Evolutionary conservation across 169 alveolate genomes (phyloP), one percentile per base, ranked within the genome.

Genomic region (Cryptosporidium tyzzeri): DNA sequence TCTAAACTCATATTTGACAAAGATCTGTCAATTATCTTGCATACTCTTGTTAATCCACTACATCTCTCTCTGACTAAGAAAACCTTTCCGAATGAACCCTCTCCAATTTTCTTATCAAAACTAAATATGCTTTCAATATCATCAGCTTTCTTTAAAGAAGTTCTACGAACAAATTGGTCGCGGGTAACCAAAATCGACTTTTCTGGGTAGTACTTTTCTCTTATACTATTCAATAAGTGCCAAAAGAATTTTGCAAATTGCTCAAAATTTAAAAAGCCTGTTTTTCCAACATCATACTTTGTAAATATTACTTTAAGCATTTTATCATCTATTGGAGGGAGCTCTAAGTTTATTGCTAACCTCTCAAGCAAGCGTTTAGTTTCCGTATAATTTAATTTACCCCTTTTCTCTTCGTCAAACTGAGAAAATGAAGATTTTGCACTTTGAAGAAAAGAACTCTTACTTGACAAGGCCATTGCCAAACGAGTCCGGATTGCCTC

Each of bases 31-130:
- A 92, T 91, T 21, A 69, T 73, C 84, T 92, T 92, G 45, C 93
- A 91, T 2, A 87, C 93, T 8, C 94, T 69, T 29, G 61, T 84
- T 50, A 91, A 23, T 45, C 87, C 85, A 48, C 92, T 89, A 44
- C 93, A 85, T 59, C 48, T 58, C 18, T 92, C 94, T 26, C 39
- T 91, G n/a, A 92, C 94, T 5, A 85, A 70, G 71, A 71, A 91
- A 48, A 89, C 94, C 41, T 89, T 87, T n/a, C 94, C 94, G 68
- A 92, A 92, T 1, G 94, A 92, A 0, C 94, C 94, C 26, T 85
- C 69, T 21, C 94, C 94, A 65, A 92, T 74, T 85, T 85, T 86
- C 71, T 85, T 85, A 44, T 48, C 92, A 55, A 92, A 92, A 0
- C 39, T 68, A 70, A 91, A 87, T 33, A 92, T 73, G 70, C 80